These are phyloP conservation scores for Fraxinus xanthoxyloides DNA, from an alignment of 305 asterid genomes.

Conservation along the genomic window DNA sequence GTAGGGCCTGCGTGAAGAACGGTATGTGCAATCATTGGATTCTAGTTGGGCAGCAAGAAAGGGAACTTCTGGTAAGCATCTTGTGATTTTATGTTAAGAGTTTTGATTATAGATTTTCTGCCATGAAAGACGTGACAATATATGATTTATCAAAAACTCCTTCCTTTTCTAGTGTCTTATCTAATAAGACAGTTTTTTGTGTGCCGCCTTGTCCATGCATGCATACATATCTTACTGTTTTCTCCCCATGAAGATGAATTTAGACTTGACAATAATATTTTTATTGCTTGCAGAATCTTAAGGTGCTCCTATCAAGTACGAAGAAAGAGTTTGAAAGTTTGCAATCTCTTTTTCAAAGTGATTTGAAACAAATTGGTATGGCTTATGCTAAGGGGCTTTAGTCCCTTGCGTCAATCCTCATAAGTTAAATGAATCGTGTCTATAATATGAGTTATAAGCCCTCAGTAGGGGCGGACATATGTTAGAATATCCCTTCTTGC, in stretches of 20 bases:
- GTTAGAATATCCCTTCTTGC: not conserved
- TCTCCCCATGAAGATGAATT: not conserved
- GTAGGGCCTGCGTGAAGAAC: constrained; percentile 69
- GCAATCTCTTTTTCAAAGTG: constrained; percentile 66
- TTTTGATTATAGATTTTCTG: not conserved
- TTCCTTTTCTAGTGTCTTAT: not conserved
- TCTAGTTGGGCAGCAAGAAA: constrained; percentile 64
- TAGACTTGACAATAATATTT: constrained; percentile 11
- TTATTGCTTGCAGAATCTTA: constrained; percentile 59
- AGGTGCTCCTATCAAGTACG: constrained; percentile 49
- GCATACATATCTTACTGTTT: not conserved
- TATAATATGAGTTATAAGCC: not conserved
- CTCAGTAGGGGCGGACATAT: not conserved
- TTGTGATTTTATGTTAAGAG: not conserved
- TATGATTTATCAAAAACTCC: not conserved
- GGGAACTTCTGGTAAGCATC: constrained; percentile 60
- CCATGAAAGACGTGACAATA: not conserved
- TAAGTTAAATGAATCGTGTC: not conserved
- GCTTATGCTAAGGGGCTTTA: constrained; percentile 5
- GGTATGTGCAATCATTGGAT: constrained; percentile 68
- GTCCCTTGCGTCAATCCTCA: not conserved
- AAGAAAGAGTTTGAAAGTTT: constrained; percentile 60
- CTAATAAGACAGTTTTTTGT: not conserved
- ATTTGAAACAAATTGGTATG: constrained; percentile 68
- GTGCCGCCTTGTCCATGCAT: not conserved